These are phyloP conservation scores for Trichopus zeylanicus DNA, from an alignment of 116 monocot species.

Conservation along the genomic window DNA sequence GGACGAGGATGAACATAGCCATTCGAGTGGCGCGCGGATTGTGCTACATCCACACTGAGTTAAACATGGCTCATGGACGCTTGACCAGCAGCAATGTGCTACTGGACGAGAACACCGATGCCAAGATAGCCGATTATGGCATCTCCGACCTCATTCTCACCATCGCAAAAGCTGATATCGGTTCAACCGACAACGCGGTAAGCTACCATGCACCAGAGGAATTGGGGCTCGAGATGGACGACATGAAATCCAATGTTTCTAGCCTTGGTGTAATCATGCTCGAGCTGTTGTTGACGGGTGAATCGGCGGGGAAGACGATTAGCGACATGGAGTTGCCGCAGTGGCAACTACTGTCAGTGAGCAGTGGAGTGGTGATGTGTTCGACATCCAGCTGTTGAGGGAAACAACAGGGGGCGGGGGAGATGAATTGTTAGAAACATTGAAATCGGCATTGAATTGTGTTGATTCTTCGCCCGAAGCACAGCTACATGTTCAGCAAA, in stretches of 20 bases:
- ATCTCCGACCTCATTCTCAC: slow-evolving; percentile 48
- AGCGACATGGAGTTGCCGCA: slow-evolving; percentile 54
- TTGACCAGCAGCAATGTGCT: slow-evolving; percentile 63
- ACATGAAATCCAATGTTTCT: slow-evolving; percentile 49
- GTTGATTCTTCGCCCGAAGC: slow-evolving; percentile 67
- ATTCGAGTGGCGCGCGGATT: slow-evolving; percentile 49
- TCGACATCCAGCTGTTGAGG: slow-evolving; percentile 67
- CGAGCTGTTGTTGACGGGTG: slow-evolving; percentile 68
- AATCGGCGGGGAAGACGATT: slow-evolving; percentile 36
- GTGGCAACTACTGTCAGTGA: slow-evolving; percentile 53
- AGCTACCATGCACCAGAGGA: slow-evolving; percentile 65
- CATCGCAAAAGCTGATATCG: slow-evolving; percentile 31
- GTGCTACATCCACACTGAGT: slow-evolving; percentile 36
- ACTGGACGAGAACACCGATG: slow-evolving; percentile 26
- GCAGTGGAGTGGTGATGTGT: slow-evolving; percentile 68
- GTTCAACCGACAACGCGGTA: slow-evolving; percentile 27
- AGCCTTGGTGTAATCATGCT: slow-evolving; percentile 57
- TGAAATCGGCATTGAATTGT: slow-evolving; percentile 85
- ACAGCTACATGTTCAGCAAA: slow-evolving; percentile 57
- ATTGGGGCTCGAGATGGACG: slow-evolving; percentile 44
- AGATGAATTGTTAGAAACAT: slow-evolving; percentile 65
- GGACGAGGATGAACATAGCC: slow-evolving; percentile 55
- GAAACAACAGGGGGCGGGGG: slow-evolving; percentile 40
- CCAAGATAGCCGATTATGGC: slow-evolving; percentile 50
- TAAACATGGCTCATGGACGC: slow-evolving; percentile 56